Percentiles rank a stretch among this genome's conserved stretches.
phyloP scores from a whole-genome alignment of 1,284 basidiomycete genomes.

The Garcileccinum viscosum region DNA sequence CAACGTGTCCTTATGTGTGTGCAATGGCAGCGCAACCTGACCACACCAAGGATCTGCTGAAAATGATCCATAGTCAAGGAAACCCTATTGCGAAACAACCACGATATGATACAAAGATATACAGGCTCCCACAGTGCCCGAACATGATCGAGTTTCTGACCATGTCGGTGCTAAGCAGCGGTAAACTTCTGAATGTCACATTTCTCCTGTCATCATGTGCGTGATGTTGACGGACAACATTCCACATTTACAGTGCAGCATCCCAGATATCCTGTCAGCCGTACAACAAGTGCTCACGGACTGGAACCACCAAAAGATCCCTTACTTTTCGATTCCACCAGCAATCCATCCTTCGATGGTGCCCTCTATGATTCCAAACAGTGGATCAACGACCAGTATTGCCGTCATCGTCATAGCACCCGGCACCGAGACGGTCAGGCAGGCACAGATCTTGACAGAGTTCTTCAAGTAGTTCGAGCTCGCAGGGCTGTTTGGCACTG shows the following conservation, averaged over 20 bases:
- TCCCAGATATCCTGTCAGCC: conserved; percentile 85
- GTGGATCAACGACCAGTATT: conserved; percentile 14
- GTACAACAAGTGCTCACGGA: conserved; percentile 89
- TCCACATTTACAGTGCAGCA: conserved; percentile 70
- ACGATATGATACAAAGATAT: conserved; percentile 77
- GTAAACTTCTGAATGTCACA: conserved; percentile 79
- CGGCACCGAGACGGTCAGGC: conserved; percentile 76
- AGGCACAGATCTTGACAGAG: conserved; percentile 70
- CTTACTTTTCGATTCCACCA: conserved; percentile 86
- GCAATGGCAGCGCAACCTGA: conserved; percentile 95
- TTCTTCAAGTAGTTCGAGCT: conserved; percentile 78
- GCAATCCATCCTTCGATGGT: conserved; percentile 76
- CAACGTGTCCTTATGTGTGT: conserved; percentile 67
- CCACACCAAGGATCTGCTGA: conserved; percentile 94
- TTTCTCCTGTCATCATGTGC: not conserved
- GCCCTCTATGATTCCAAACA: conserved; percentile 55
- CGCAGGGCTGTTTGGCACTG: conserved; percentile 75
- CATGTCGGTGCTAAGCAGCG: conserved; percentile 87
- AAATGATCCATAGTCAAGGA: conserved; percentile 92
- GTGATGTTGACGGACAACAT: not conserved
- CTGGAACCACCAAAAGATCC: conserved; percentile 97
- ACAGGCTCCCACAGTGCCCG: conserved; percentile 78
- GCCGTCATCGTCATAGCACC: conserved; percentile 53
- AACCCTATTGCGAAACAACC: conserved; percentile 76
- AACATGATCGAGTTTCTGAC: conserved; percentile 88